Evolutionary conservation across 2,329 filamentous ascomycete species (phyloP), one percentile per base, ranked within the genome.

Genomic region (Fusarium heterosporum): DNA sequence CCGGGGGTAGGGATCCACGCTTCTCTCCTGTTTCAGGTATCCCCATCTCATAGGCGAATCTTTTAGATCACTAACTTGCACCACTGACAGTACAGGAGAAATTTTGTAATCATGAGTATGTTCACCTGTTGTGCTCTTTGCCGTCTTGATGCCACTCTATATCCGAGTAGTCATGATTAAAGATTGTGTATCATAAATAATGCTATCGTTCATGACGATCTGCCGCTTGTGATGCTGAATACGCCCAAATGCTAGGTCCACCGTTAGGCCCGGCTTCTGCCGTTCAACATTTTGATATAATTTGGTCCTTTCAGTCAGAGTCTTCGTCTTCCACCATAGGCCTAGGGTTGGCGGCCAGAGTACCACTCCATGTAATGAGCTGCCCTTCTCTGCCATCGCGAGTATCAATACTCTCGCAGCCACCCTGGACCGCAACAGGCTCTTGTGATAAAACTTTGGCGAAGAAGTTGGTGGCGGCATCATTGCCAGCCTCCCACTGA

Each of bases 361-460:
- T 55, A 1, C 66, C 66, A 43, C 28, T 8, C 52, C 56, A 68
- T 11, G 7, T 45, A 2, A 68, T 49, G 9, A 68, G 41, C 16
- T 10, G 55, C 8, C 64, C 64, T 8, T 58, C 55, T 10, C 40
- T 68, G 3, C 66, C 66, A 4, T 68, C 49, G 47, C 66, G 52
- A 1, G 14, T 42, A 30, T 68, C 66, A 0, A 68, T 66, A 7
- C 64, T 68, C 46, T 68, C 65, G 13, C 42, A 68, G 3, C 46
- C 64, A 8, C 66, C 66, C 6, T 62, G 28, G 1, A 25, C 66
- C 8, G 32, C 34, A 34, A 65, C 45, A 0, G 64, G 66, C 4
- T 61, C 55, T 28, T 68, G 61, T 16, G 61, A 57, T 2, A 68
- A 52, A 3, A 62, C 36, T 46, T 68, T 68, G 17, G 61, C 64